Evolutionary conservation across 2,329 filamentous ascomycete species (phyloP), one percentile per base, ranked within the genome.

Genomic region (Pseudogymnoascus verrucosus): DNA sequence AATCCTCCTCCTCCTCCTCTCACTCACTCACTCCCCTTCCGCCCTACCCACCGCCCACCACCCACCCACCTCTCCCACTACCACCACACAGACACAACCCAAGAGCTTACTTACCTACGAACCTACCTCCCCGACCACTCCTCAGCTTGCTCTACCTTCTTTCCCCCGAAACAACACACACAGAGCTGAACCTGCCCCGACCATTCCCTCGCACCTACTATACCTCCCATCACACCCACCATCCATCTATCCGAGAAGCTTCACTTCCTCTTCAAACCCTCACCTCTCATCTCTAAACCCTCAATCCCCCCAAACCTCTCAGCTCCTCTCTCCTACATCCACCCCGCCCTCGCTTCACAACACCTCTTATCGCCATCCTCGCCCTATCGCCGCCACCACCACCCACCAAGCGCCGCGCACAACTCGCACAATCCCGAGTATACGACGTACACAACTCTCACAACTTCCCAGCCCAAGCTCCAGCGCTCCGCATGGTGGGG

Each of bases 401-500:
- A 31, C n/a, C 14, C 23, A 31, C 51, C 11, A 4, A 39, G 5
- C 26, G 26, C 11, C 16, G 40, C 40, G 40, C 40, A 44, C 40
- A 44, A 44, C 40, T 44, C 40, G 40, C 40, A 44, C 40, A 44
- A 44, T 44, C 40, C 40, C 40, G 40, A 44, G n/a, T n/a, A n/a
- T n/a, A n/a, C n/a, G n/a, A n/a, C n/a, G 40, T 23, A 44, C 40
- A 44, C 40, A 44, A 44, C 40, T 44, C 40, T 11, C 51, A 14
- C 26, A 59, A 14, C 51, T 36, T 14, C 51, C 51, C 19, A 61
- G 37, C 37, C 39, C 16, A 19, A 36, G 47, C 62, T 65, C 57
- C 60, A 65, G 63, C 62, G 44, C 51, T 64, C 19, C 76, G 77
- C 76, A 82, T 85, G 83, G 82, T 83, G 79, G 81, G 80, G 78